These are phyloP conservation scores for Selaginella tamariscina DNA, from an alignment of 75 land plant species.

Conservation along the genomic window DNA sequence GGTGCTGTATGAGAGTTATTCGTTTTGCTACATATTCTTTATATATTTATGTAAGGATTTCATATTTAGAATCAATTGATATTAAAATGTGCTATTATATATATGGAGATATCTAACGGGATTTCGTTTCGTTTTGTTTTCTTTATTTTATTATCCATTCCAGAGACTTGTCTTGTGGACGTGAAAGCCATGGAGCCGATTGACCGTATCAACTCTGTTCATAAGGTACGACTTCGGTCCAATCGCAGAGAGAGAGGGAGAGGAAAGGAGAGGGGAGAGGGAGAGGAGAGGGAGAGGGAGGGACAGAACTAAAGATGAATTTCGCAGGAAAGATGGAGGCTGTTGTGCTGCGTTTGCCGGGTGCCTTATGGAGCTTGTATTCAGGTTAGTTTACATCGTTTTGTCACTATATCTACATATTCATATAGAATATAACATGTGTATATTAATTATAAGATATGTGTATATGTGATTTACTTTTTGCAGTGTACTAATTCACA, in stretches of 20 bases:
- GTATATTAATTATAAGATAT: too few species aligned
- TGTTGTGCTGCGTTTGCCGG: conserved; percentile 80
- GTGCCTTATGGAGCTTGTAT: conserved; percentile 96
- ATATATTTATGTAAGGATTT: too few species aligned
- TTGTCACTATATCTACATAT: neutral
- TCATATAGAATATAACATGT: too few species aligned
- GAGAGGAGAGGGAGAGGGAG: too few species aligned
- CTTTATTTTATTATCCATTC: neutral
- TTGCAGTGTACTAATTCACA: conserved; percentile 49
- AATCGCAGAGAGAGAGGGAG: too few species aligned
- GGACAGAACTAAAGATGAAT: too few species aligned
- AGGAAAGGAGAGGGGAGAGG: too few species aligned
- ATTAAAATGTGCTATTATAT: too few species aligned
- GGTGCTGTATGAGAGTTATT: conserved; percentile 41
- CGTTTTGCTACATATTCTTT: too few species aligned
- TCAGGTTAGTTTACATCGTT: conserved; percentile 14
- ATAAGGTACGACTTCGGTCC: too few species aligned
- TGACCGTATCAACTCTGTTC: conserved; percentile 69
- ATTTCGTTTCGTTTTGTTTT: neutral
- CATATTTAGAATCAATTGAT: too few species aligned
- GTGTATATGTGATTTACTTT: neutral
- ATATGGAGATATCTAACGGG: too few species aligned
- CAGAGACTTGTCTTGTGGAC: conserved; percentile 83
- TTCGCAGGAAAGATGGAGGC: conserved; percentile 85
- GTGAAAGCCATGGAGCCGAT: conserved; percentile 93